Evolutionary conservation across 2,329 filamentous ascomycete genomes (phyloP), one percentile per base, ranked within the genome.

Genomic region (Westerdykella ornata): DNA sequence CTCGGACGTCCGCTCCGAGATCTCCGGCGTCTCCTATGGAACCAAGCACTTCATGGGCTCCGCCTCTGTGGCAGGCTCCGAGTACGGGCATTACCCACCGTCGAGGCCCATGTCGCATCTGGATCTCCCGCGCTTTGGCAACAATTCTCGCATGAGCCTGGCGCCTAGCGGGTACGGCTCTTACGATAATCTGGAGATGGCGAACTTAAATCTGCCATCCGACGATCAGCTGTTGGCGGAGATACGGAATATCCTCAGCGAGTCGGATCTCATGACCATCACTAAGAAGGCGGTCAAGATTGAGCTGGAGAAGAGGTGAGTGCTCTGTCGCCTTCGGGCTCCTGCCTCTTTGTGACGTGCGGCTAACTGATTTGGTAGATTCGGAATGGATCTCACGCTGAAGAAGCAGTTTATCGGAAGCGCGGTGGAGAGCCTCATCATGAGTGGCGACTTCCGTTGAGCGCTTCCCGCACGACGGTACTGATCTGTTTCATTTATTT

Each of bases 211-310:
- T 42, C 69, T 96, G 60, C 92, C 92, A 0, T 85, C 77, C 47
- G 92, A 98, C 54, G 92, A 98, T 59, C 84, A 87, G 9, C 74
- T 98, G 37, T 72, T 98, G 48, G 83, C 88, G 0, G 92, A 98
- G 74, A 98, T 98, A 56, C 80, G 92, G 38, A 88, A 96, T 60
- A 95, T 98, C 49, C 72, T 98, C 47, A 79, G 82, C 54, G 94
- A 85, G 11, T 89, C 88, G 2, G 92, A 98, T 69, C 71, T 98
- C 60, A 98, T 98, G 92, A 89, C 80, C 4, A 87, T 98, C 33
- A 98, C 92, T 52, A 98, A 98, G 81, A 98, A 98, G 80, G 88
- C 85, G 56, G 85, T 98, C 68, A 97, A 97, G 76, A 71, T 79
- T 53, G 92, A 98, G 72, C 72, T 98, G 43, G 92, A 98, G 75